These are phyloP conservation scores for Coemansia sp. DNA, from an alignment of 192 early-diverging fungal species.

Conservation along the genomic window DNA sequence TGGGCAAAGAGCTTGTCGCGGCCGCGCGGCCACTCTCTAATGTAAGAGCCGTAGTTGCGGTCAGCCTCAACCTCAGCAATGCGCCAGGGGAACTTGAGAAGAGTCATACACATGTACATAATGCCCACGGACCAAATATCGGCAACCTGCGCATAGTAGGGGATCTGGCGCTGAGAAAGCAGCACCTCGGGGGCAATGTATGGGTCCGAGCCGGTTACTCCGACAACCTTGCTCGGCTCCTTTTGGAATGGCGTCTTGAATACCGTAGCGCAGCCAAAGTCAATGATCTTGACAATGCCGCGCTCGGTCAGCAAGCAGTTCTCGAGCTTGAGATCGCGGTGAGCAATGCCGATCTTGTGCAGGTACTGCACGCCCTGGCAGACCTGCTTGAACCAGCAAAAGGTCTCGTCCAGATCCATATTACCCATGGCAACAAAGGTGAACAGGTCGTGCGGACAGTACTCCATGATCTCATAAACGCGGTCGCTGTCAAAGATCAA, in stretches of 20 bases:
- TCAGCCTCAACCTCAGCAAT: conserved; percentile 57
- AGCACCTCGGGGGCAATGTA: conserved; percentile 94
- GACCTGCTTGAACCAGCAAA: conserved; percentile 87
- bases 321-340: conserved; percentile 89
- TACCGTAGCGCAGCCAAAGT: conserved; percentile 91
- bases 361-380: conserved; percentile 80
- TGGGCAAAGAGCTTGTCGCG: conserved; percentile 55
- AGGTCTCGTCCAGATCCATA: conserved; percentile 75
- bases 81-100: conserved; percentile 70
- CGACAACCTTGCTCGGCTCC: conserved; percentile 61
- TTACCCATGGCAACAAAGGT: conserved; percentile 70
- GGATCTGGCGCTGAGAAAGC: conserved; percentile 53
- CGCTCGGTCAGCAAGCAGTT: conserved; percentile 77
- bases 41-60: conserved; percentile 59
- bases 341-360: conserved; percentile 88
- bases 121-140: conserved; percentile 93
- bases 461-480: conserved; percentile 86
- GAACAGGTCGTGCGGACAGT: conserved; percentile 87
- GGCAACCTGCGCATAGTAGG: conserved; percentile 76
- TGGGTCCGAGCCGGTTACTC: conserved; percentile 86
- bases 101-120: conserved; percentile 75
- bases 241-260: conserved; percentile 81
- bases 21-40: conserved; percentile 52
- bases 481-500: conserved; percentile 66
- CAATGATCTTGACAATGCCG: conserved; percentile 88